These are phyloP conservation scores for Pseudozyma sp. DNA, from an alignment of 1,284 basidiomycete genomes.

Conservation along the genomic window DNA sequence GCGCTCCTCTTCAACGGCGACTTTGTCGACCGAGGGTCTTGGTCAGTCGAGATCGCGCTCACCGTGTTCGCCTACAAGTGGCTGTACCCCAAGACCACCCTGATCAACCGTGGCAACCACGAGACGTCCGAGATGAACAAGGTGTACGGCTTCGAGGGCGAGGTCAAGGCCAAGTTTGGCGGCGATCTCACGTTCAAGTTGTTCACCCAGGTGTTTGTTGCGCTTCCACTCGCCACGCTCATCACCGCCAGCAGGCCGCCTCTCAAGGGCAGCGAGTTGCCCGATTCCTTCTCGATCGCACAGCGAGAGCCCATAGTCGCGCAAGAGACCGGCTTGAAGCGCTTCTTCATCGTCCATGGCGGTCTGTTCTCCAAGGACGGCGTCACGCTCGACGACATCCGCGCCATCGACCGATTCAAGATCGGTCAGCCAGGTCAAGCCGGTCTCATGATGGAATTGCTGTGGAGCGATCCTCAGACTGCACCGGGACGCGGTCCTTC, in stretches of 20 bases:
- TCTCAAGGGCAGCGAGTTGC: conserved; percentile 54
- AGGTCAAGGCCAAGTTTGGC: conserved; percentile 77
- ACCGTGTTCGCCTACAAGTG: conserved; percentile 97
- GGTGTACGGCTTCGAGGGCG: conserved; percentile 85
- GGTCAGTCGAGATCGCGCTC: conserved; percentile 96
- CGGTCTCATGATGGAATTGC: conserved; percentile 85
- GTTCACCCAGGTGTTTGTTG: conserved; percentile 63
- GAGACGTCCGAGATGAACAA: conserved; percentile 87
- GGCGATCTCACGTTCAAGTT: conserved; percentile 66
- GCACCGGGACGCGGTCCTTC: conserved; percentile 90
- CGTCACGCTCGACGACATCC: conserved; percentile 91
- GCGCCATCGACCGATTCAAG: conserved; percentile 81
- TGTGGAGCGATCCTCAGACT: conserved; percentile 88
- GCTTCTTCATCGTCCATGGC: conserved; percentile 91
- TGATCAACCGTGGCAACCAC: conserved; percentile 85
- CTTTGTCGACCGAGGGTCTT: conserved; percentile 90
- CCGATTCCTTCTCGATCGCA: conserved; percentile 50
- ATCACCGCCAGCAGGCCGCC: conserved; percentile 80
- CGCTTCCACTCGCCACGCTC: conserved; percentile 83
- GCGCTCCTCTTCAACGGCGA: conserved; percentile 67
- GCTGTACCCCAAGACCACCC: conserved; percentile 65
- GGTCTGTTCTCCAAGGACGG: conserved; percentile 95
- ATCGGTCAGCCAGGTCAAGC: conserved; percentile 92
- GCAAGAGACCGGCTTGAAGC: conserved; percentile 78
- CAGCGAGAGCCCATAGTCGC: conserved; percentile 76